Evolutionary conservation across 495 filamentous ascomycete genomes (phyloP).

Genomic region (Aspergillus carlsbadensis): DNA sequence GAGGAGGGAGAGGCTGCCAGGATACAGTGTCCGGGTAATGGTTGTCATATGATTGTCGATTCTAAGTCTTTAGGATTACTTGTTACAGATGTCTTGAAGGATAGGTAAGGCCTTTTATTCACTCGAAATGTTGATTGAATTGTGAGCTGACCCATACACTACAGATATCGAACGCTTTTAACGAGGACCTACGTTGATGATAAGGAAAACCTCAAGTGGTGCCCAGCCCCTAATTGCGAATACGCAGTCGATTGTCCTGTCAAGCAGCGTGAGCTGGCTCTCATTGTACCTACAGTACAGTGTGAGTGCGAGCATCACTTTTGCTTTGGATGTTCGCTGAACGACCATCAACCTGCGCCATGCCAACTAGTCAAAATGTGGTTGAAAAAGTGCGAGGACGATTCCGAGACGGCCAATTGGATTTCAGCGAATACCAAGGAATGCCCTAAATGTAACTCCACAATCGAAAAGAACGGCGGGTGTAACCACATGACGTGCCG

Average conservation of each 20-base stretch:
- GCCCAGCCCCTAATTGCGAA: slow-evolving; percentile 90
- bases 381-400: slow-evolving; percentile 98
- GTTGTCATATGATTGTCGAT: slow-evolving; percentile 88
- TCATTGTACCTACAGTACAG: slow-evolving; percentile 83
- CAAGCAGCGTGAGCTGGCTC: slow-evolving; percentile 78
- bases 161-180: slow-evolving; percentile 79
- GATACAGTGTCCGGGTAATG: slow-evolving; percentile 88
- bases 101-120: slow-evolving; percentile 48
- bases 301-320: slow-evolving; percentile 84
- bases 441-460: slow-evolving; percentile 91
- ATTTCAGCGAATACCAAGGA: slow-evolving; percentile 99
- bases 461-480: slow-evolving; percentile 98
- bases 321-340: slow-evolving; percentile 93
- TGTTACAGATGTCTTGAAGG: slow-evolving; percentile 69
- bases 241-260: slow-evolving; percentile 88
- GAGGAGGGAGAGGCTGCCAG: slow-evolving; percentile 93
- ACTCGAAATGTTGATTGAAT: neutral
- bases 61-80: slow-evolving; percentile 82
- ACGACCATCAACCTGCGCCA: slow-evolving; percentile 90
- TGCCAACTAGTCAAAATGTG: slow-evolving; percentile 92
- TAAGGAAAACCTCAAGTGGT: slow-evolving; percentile 93
- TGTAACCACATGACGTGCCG: slow-evolving; percentile 99
- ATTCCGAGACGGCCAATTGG: slow-evolving; percentile 98
- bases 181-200: slow-evolving; percentile 96
- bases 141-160: slow-evolving; percentile 12